phyloP scores from a whole-genome alignment of 208 protist genomes.

The Trypanosoma vivax region DNA sequence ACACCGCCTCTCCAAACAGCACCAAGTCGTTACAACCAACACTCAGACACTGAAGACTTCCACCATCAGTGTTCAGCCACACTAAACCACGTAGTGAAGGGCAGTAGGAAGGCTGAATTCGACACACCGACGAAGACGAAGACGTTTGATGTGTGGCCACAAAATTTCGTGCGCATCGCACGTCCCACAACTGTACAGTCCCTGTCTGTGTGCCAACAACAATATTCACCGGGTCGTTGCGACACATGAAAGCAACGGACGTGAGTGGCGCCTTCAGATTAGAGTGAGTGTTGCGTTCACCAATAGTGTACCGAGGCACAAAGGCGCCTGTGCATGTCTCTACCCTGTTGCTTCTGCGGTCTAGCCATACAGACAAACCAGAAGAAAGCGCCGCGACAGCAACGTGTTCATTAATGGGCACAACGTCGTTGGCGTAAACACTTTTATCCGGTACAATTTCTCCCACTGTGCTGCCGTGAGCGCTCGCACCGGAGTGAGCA shows the following conservation, averaged over 20 bases:
- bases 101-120: slow-evolving; percentile 12
- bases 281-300: neutral
- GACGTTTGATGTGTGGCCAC: slow-evolving; percentile 19
- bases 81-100: neutral
- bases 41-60: slow-evolving; percentile 18
- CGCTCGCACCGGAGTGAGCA: neutral
- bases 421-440: slow-evolving; percentile 23
- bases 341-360: slow-evolving; percentile 19
- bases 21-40: slow-evolving; percentile 12
- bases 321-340: slow-evolving; percentile 13
- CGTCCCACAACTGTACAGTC: slow-evolving; percentile 52
- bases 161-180: slow-evolving; percentile 25
- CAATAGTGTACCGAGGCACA: slow-evolving; percentile 21
- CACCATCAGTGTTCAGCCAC: slow-evolving; percentile 17
- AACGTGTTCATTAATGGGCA: slow-evolving; percentile 24
- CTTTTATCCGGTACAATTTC: neutral
- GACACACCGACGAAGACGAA: slow-evolving; percentile 12
- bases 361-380: slow-evolving; percentile 35
- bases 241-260: slow-evolving; percentile 20
- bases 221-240: slow-evolving; percentile 19
- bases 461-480: neutral
- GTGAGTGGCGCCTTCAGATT: slow-evolving; percentile 17
- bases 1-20: slow-evolving; percentile 16
- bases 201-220: slow-evolving; percentile 43
- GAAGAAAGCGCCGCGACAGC: slow-evolving; percentile 40